Evolutionary conservation across 352 stramenopile genomes (phyloP).

Genomic region (Pythium biforme): DNA sequence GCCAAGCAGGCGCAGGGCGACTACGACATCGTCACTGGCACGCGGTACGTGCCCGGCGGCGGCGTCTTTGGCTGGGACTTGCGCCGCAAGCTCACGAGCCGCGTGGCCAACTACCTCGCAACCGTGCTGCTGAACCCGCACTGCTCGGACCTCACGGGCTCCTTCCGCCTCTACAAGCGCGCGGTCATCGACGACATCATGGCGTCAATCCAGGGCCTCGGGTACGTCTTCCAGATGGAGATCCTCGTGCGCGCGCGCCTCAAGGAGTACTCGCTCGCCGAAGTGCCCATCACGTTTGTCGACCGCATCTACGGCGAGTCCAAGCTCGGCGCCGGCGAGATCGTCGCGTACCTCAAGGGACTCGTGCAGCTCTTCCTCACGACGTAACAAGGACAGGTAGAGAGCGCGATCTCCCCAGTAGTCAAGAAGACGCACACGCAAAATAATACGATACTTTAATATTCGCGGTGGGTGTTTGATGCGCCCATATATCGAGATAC

Average conservation of each 20-base stretch:
- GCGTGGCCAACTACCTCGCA: conserved; percentile 98
- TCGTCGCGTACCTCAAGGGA: conserved; percentile 96
- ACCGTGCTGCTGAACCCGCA: conserved; percentile 94
- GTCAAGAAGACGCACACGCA: background rate
- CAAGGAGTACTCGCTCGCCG: conserved; percentile 89
- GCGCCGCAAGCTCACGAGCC: conserved; percentile 94
- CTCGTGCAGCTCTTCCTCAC: conserved; percentile 96
- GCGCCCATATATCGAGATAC: background rate
- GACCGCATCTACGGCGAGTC: conserved; percentile 98
- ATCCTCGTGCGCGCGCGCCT: conserved; percentile 95
- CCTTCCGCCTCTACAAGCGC: conserved; percentile 97
- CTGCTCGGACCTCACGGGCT: conserved; percentile 96
- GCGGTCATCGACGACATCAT: conserved; percentile 95
- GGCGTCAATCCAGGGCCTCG: conserved; percentile 76
- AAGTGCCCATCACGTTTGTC: conserved; percentile 98
- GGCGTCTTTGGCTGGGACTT: conserved; percentile 97
- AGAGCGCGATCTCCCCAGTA: background rate
- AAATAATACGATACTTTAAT: conserved; percentile 27
- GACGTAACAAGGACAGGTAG: conserved; percentile 69
- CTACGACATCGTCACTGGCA: conserved; percentile 96
- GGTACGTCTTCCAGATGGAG: conserved; percentile 99
- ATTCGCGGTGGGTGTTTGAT: conserved; percentile 1
- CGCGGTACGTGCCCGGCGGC: conserved; percentile 91
- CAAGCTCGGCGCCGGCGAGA: conserved; percentile 97
- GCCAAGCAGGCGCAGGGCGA: conserved; percentile 69